Base-by-base conservation (phyloP, 2,329 filamentous ascomycete genomes). In the Monosporascus sp. region DNA sequence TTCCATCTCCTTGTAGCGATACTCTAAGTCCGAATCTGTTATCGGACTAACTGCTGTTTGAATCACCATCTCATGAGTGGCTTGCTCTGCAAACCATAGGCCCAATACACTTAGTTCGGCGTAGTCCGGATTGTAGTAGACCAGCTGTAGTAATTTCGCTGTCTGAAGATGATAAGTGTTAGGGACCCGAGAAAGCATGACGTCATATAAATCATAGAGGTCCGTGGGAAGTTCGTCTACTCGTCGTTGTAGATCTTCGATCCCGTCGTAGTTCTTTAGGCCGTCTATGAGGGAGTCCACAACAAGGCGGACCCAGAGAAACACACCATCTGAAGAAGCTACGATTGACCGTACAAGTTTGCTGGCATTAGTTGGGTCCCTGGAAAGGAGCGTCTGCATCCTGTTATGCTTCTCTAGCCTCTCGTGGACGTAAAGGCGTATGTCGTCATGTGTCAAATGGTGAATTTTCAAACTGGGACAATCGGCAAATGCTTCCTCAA, bases 221-320 rank as follows among this genome's bases (percentile, higher is more conserved):
- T 63, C 57, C 1, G 52, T 50, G 34, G 60, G 60, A 3, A 61
- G 53, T 8, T 52, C 55, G 6, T 55, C 31, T 14, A 62, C 48
- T 18, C 54, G 49, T 9, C 41, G 18, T 27, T 56, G 52, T 18
- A 64, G 54, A 15, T 61, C 56, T 25, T 47, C 18, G 22, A 60
- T 53, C 20, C 15, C 53, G n/a, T 64, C 60, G 11, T 49, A 36
- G 44, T 62, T 59, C 5, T 50, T 56, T 7, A 61, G 52, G 1
- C 60, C 60, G 9, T 52, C 37, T 15, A 57, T 11, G 11, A 62
- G 52, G 11, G 58, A 62, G 7, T 56, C 48, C 1, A 51, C 56
- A 3, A 62, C 60, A 11, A 63, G 20, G 8, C 51, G 39, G 47
- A 57, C 60, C 61, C 60, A 62, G 2, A 63, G 50, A 20, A 63